Evolutionary conservation across 2,329 filamentous ascomycete genomes (phyloP).

Genomic region (Hypoxylon sp.): DNA sequence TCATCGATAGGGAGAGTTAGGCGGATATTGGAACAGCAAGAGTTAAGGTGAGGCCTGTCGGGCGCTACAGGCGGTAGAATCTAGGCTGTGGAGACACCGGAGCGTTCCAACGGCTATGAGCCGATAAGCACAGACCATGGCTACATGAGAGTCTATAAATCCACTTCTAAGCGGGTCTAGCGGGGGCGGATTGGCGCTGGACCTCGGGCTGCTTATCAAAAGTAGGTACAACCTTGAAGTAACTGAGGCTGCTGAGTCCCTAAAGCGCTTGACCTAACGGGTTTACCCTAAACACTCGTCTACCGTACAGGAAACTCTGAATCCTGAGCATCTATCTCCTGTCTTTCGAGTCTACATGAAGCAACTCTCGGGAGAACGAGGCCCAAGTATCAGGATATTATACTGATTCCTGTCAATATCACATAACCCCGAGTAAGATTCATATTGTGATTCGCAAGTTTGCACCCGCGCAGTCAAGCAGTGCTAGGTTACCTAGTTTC

Average conservation of each 20-base stretch:
- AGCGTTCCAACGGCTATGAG: neutral
- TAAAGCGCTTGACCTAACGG: too few species aligned
- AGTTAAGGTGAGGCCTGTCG: too few species aligned
- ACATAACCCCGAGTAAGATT: neutral
- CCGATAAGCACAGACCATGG: neutral
- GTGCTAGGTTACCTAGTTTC: constrained; percentile 28
- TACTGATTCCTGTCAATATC: neutral
- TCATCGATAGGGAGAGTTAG: neutral
- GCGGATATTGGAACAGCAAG: neutral
- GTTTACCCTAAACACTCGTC: too few species aligned
- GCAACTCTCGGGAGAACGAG: neutral
- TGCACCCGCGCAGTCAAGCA: neutral
- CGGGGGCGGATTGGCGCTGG: too few species aligned
- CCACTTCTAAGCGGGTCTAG: too few species aligned
- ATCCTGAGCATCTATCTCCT: neutral
- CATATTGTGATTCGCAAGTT: neutral
- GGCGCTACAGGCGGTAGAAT: too few species aligned
- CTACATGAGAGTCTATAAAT: too few species aligned
- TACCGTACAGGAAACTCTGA: too few species aligned
- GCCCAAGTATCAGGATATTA: neutral
- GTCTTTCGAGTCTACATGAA: neutral
- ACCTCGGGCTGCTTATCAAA: too few species aligned
- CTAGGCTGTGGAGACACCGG: neutral
- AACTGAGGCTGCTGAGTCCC: too few species aligned
- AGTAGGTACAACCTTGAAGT: too few species aligned